These are phyloP conservation scores for Cladophialophora psammophila DNA, from an alignment of 2,329 filamentous ascomycete genomes.

Conservation along the genomic window DNA sequence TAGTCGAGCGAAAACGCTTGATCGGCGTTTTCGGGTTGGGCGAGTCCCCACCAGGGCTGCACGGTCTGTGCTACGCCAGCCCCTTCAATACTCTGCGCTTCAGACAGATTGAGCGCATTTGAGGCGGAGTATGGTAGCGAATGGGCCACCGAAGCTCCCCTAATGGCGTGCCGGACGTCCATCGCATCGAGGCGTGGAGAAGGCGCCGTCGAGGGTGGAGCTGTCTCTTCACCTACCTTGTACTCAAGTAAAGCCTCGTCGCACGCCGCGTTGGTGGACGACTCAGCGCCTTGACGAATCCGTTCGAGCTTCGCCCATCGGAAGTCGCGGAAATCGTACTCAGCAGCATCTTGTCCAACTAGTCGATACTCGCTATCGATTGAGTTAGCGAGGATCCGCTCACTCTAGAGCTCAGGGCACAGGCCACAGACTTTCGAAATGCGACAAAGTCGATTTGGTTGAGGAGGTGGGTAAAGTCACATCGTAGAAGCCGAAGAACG, in stretches of 20 bases:
- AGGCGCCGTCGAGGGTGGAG: background rate
- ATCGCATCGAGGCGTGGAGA: background rate
- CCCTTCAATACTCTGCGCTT: background rate
- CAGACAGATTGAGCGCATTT: background rate
- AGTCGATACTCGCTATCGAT: background rate
- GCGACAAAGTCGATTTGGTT: background rate
- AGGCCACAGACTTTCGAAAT: background rate
- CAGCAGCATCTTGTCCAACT: background rate
- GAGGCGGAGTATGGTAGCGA: background rate
- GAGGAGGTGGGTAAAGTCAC: background rate
- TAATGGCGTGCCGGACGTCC: background rate
- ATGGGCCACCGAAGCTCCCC: background rate
- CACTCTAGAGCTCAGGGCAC: background rate
- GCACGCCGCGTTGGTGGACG: background rate
- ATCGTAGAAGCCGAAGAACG: background rate
- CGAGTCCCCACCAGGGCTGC: background rate
- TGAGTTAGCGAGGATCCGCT: background rate
- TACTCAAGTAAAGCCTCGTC: background rate
- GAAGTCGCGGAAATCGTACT: background rate
- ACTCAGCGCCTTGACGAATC: background rate
- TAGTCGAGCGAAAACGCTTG: conserved; percentile 3
- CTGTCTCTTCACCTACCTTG: background rate
- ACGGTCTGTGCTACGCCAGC: background rate
- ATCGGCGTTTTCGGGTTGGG: background rate
- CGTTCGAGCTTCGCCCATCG: background rate